Evolutionary conservation across 495 filamentous ascomycete species (phyloP), one percentile per base, ranked within the genome.

Genomic region (Lineolata rhizophorae): DNA sequence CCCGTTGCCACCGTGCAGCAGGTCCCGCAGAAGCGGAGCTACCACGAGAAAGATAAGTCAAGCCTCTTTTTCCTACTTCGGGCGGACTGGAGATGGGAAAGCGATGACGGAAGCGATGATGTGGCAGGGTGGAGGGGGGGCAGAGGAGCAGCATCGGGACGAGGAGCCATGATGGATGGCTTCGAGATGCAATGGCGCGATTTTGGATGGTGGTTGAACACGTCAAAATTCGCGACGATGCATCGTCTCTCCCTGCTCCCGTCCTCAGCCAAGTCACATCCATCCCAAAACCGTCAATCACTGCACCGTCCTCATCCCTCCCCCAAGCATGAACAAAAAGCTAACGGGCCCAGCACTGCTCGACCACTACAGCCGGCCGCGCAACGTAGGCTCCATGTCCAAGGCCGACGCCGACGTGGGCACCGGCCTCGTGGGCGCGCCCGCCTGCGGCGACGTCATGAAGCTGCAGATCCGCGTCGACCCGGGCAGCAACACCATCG

Each of bases 381-480:
- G 85, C 28, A 94, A 95, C 54, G 87, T 95, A 38, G 90, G 90
- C 20, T 83, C 79, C 30, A 72, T 99, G 64, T 57, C 71, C 45
- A 91, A 91, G 60, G 70, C 67, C 33, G 79, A 85, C 45, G 51
- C 55, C 28, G 78, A 87, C 35, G 84, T 99, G n/a, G 90, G 87
- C 37, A 94, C 90, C 4, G 90, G 90, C 3, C 73, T 99, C 27
- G 90, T 97, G 29, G 87, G 87, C 34, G 87, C 87, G n/a, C 84
- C 83, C 29, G 77, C 76, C 12, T 67, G 60, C 51, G 85, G 87
- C 54, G 85, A 95, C 55, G 85, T 95, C 41, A 99, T 99, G 79
- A 92, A 92, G 53, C 70, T 99, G 26, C 84, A 99, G 60, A 99
- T 99, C 55, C 75, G 80, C 34, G 90, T 99, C 43, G 81, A 95